Conservation (phyloP, 768 basidiomycete species). For the Tylopilus vinaceipallidus region DNA sequence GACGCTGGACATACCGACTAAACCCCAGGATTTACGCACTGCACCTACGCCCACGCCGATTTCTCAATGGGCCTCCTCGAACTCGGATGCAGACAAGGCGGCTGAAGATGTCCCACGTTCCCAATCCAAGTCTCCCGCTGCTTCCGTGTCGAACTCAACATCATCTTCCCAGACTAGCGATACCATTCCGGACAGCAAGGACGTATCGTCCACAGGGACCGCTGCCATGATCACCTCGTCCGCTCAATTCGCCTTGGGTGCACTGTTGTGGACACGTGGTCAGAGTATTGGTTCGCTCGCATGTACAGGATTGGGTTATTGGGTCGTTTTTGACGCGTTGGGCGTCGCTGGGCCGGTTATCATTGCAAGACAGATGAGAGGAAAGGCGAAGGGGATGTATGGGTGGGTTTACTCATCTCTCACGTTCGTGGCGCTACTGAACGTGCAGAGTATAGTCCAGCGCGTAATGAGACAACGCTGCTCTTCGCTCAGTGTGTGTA, state of each 20-base stretch:
- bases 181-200: neutral
- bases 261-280: slow-evolving; percentile 82
- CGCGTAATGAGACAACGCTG: slow-evolving; percentile 64
- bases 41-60: slow-evolving; percentile 58
- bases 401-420: slow-evolving; percentile 54
- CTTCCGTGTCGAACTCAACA: slow-evolving; percentile 11
- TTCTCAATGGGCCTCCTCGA: slow-evolving; percentile 70
- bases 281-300: slow-evolving; percentile 86
- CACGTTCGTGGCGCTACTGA: neutral
- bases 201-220: slow-evolving; percentile 21
- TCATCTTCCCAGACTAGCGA: slow-evolving; percentile 1
- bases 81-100: slow-evolving; percentile 31
- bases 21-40: slow-evolving; percentile 45
- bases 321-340: slow-evolving; percentile 93
- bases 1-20: slow-evolving; percentile 9
- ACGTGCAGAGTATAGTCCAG: slow-evolving; percentile 41
- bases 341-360: slow-evolving; percentile 55
- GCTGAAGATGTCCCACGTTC: slow-evolving; percentile 20
- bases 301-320: slow-evolving; percentile 91
- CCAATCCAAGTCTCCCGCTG: slow-evolving; percentile 22
- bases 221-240: slow-evolving; percentile 24
- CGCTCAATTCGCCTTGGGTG: slow-evolving; percentile 63
- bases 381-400: slow-evolving; percentile 40
- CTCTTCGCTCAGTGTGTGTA: slow-evolving; percentile 92
- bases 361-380: slow-evolving; percentile 38